Percentiles rank a stretch among this genome's conserved stretches.
Evolutionary conservation across 129 eudicot genomes (phyloP).

Genomic region (Oenanthe sinensis): DNA sequence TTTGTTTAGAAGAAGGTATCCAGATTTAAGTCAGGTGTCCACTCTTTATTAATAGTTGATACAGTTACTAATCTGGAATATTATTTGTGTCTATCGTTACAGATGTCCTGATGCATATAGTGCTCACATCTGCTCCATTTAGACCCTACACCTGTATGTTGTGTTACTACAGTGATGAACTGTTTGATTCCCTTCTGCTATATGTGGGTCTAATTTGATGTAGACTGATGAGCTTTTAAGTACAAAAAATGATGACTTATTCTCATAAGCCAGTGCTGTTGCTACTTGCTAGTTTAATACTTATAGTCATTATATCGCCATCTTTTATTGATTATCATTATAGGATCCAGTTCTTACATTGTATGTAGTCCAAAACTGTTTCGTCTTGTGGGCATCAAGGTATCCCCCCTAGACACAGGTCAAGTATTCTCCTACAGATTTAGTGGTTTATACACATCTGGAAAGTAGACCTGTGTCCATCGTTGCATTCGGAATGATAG

Average conservation of each 20-base stretch:
- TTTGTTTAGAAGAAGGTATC: not conserved
- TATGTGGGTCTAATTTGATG: not conserved
- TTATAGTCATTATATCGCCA: too few relatives aligned
- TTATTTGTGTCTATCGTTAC: slow-evolving; percentile 36
- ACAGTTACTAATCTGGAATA: slow-evolving; percentile 50
- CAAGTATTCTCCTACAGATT: too few relatives aligned
- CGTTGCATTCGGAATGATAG: too few relatives aligned
- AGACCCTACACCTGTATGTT: slow-evolving; percentile 16
- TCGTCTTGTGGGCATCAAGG: too few relatives aligned
- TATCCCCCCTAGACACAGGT: too few relatives aligned
- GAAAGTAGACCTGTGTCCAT: too few relatives aligned
- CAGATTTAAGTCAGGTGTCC: slow-evolving; percentile 54
- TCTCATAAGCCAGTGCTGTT: not conserved
- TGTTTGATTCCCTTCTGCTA: not conserved
- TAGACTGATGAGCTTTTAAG: not conserved
- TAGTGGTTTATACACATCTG: too few relatives aligned
- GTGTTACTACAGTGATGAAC: not conserved
- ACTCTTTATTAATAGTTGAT: slow-evolving; percentile 25
- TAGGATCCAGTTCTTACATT: too few relatives aligned
- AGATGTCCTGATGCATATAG: slow-evolving; percentile 21
- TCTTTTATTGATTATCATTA: too few relatives aligned
- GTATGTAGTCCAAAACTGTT: too few relatives aligned
- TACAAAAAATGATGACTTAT: not conserved
- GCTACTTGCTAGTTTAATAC: too few relatives aligned
- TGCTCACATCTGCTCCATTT: slow-evolving; percentile 39